phyloP scores from a whole-genome alignment of 2,329 filamentous ascomycete species.

The Metarhizium sp. region DNA sequence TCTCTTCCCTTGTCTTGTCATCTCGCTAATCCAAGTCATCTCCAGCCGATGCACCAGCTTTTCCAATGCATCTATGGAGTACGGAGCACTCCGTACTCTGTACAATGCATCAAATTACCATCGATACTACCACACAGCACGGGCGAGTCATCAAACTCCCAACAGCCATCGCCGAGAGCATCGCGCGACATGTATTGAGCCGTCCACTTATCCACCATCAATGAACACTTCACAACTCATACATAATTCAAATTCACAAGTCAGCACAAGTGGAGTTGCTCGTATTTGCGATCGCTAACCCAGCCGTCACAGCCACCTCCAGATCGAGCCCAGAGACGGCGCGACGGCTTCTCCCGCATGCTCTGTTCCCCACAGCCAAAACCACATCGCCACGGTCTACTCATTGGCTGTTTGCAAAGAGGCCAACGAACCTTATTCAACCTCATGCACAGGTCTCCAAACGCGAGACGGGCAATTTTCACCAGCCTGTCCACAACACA shows the following conservation, averaged over 20 bases:
- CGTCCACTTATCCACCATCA: no score
- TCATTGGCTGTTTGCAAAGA: not conserved
- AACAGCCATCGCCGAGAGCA: no score
- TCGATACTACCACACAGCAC: no score
- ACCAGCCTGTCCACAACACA: not conserved
- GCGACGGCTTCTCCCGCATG: not conserved
- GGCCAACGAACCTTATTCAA: not conserved
- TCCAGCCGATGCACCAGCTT: not conserved
- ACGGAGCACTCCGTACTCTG: no score
- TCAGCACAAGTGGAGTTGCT: not conserved
- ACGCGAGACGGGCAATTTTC: no score
- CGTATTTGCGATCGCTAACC: not conserved
- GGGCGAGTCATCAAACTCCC: no score
- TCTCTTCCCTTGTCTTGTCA: not conserved
- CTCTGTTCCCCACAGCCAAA: not conserved
- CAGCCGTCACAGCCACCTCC: not conserved
- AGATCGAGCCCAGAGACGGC: not conserved
- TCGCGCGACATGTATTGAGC: no score
- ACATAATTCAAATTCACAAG: not conserved
- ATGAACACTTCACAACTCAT: not conserved
- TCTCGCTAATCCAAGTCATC: not conserved
- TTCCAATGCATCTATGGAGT: no score
- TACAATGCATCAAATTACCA: no score
- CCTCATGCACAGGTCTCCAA: not conserved
- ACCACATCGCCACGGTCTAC: not conserved